Conservation (phyloP, 2,329 filamentous ascomycete genomes). For the Penicillium nordicum region DNA sequence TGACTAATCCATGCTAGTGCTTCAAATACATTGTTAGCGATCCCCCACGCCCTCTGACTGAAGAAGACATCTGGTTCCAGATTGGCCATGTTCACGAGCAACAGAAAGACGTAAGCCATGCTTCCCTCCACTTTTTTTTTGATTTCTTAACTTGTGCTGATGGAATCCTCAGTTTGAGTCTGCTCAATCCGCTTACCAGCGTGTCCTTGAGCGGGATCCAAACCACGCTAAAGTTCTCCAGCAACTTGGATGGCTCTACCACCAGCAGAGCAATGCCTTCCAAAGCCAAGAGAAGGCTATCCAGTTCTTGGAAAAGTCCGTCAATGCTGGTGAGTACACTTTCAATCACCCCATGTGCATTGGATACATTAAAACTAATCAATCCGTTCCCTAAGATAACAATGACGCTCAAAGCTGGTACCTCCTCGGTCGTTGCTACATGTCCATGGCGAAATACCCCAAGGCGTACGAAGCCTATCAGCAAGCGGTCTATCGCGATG, state of each 20-base stretch:
- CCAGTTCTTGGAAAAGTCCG: slow-evolving; percentile 95
- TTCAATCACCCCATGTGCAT: too few relatives aligned
- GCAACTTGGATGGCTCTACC: slow-evolving; percentile 95
- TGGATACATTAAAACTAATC: neutral
- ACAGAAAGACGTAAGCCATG: slow-evolving; percentile 82
- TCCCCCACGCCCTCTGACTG: slow-evolving; percentile 84
- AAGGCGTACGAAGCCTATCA: slow-evolving; percentile 99
- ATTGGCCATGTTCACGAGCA: slow-evolving; percentile 98
- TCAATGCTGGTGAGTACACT: slow-evolving; percentile 69
- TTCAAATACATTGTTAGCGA: slow-evolving; percentile 97
- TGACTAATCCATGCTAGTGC: slow-evolving; percentile 57
- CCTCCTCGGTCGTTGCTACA: slow-evolving; percentile 93
- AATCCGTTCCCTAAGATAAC: slow-evolving; percentile 61
- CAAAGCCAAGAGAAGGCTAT: slow-evolving; percentile 93
- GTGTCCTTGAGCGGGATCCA: slow-evolving; percentile 89
- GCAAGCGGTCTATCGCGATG: slow-evolving; percentile 96
- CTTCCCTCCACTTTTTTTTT: neutral
- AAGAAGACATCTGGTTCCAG: slow-evolving; percentile 99
- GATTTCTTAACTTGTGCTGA: slow-evolving; percentile 27
- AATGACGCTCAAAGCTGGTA: slow-evolving; percentile 98
- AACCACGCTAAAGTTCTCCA: slow-evolving; percentile 97
- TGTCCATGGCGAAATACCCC: slow-evolving; percentile 98
- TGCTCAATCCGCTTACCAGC: slow-evolving; percentile 86
- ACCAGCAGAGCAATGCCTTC: slow-evolving; percentile 90
- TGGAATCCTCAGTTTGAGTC: slow-evolving; percentile 71